These are phyloP conservation scores for Penicillium coprophilum DNA, from an alignment of 495 filamentous ascomycete genomes.

Conservation along the genomic window DNA sequence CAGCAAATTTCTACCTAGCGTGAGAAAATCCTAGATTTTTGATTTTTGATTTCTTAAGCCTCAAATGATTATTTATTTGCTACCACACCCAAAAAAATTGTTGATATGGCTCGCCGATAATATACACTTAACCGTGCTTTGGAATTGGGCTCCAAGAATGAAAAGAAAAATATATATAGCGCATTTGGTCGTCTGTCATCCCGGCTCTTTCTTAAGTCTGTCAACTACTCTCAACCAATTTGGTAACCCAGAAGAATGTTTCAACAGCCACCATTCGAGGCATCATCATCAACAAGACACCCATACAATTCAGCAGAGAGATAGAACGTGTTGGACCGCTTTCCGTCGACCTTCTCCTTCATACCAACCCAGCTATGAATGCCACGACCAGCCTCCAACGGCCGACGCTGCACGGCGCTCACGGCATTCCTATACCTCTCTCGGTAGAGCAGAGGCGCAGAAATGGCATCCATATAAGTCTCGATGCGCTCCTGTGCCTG, in stretches of 20 bases:
- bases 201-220: not conserved
- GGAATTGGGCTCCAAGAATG: not conserved
- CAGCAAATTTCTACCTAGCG: no score
- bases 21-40: no score
- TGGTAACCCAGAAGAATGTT: no score
- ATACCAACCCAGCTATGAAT: not conserved
- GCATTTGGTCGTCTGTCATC: not conserved
- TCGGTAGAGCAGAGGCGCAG: not conserved
- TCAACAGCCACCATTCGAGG: not conserved
- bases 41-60: no score
- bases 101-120: no score
- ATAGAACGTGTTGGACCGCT: not conserved
- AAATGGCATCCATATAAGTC: not conserved
- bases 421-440: not conserved
- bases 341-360: not conserved
- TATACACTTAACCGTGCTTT: no score
- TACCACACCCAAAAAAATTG: no score
- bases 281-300: not conserved
- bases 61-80: no score
- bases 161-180: not conserved
- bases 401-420: not conserved
- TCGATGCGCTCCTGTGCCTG: not conserved
- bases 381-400: not conserved
- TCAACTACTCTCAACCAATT: not conserved
- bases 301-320: not conserved